These are phyloP conservation scores for Penicillium sp. DNA, from an alignment of 2,329 filamentous ascomycete species.

Conservation along the genomic window DNA sequence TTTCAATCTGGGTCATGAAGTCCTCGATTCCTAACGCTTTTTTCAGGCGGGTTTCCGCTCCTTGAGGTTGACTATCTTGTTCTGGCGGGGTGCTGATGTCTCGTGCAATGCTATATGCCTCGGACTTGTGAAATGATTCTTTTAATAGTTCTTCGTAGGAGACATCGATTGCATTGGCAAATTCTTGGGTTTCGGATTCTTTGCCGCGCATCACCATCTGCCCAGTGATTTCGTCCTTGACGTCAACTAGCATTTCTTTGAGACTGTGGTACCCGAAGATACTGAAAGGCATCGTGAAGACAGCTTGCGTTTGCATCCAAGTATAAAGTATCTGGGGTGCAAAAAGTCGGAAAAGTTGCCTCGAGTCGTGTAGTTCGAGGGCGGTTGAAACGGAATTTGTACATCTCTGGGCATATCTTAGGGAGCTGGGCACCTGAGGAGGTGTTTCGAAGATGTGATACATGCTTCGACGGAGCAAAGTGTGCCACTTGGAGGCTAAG, in stretches of 20 bases:
- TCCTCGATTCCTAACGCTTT: conserved; percentile 61
- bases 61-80: conserved; percentile 45
- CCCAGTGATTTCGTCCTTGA: conserved; percentile 70
- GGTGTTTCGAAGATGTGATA: conserved; percentile 94
- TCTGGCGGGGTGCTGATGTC: conserved; percentile 54
- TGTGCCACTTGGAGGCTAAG: conserved; percentile 77
- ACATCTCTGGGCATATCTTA: conserved; percentile 66
- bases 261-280: conserved; percentile 75
- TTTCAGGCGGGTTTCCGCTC: conserved; percentile 60
- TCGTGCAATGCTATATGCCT: conserved; percentile 78
- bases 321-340: conserved; percentile 84
- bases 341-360: conserved; percentile 74
- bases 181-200: conserved; percentile 54
- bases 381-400: conserved; percentile 59
- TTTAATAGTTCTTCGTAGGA: conserved; percentile 55
- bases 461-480: conserved; percentile 75
- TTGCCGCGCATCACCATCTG: conserved; percentile 77
- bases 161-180: conserved; percentile 55
- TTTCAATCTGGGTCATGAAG: conserved; percentile 59
- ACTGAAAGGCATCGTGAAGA: conserved; percentile 71
- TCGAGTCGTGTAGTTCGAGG: conserved; percentile 60
- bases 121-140: conserved; percentile 66
- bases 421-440: conserved; percentile 60
- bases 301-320: conserved; percentile 65
- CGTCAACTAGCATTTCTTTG: conserved; percentile 60